Evolutionary conservation across 2,329 filamentous ascomycete genomes (phyloP), one percentile per base, ranked within the genome.

Genomic region (Aspergillus fructus): DNA sequence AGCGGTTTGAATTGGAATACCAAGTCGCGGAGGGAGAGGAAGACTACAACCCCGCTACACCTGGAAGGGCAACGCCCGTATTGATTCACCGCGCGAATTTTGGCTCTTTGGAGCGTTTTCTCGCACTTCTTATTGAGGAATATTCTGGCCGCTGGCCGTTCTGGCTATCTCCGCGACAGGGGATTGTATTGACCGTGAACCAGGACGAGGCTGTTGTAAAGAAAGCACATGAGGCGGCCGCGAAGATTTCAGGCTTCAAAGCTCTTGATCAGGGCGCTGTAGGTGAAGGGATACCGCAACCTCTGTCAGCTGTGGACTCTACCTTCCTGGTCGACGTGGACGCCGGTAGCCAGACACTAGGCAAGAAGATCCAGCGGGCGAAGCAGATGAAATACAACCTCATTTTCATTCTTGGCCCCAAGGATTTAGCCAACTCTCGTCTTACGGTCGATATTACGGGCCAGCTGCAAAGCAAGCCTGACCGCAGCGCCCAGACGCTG

Each of bases 71-170:
- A 4, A 81, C 78, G 2, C 91, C 92, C 0, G 91, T 96, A 39
- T 83, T 96, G 68, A 88, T 96, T 51, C 91, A 96, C 71, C 85
- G 91, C 49, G 91, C 92, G 13, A 89, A 96, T 37, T 82, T 96
- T 51, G 91, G 91, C 15, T 94, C 90, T 0, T 83, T 96, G 5
- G 91, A 96, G 74, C 84, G 92, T 46, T 85, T 96, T 60, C 88
- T 96, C 82, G 91, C 91, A 3, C 79, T 96, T 13, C 75, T 96
- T 41, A 93, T 94, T 55, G 92, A 96, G 74, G 88, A 90, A 63
- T 91, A 93, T 65, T 82, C 88, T 56, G 90, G 90, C 15, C 83
- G 82, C 57, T 96, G 90, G 85, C 91, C 91, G 3, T 93, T 96
- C 71, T 96, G 91, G 92, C 80, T 96, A 9, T 93, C 89, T 55